Conservation (phyloP, 306 rosid genomes). For the Carpinus viminea region DNA sequence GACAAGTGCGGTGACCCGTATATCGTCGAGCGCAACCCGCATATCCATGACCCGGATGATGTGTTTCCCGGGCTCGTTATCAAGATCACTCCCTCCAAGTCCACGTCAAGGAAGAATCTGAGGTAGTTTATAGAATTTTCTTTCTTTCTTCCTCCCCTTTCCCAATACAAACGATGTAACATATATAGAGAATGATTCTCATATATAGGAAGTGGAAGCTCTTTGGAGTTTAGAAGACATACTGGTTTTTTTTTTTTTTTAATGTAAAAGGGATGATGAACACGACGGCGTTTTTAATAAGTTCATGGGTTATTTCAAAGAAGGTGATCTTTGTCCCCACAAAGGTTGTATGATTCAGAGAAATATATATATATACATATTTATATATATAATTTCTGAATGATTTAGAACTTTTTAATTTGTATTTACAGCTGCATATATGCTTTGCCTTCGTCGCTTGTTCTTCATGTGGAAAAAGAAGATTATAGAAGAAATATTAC, state of each 20-base stretch:
- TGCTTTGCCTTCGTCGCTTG: too few relatives aligned
- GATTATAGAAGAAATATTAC: too few relatives aligned
- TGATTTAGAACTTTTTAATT: not conserved
- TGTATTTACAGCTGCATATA: not conserved
- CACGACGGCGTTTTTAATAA: not conserved
- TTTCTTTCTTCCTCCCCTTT: not conserved
- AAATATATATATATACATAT: not conserved
- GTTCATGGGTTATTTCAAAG: not conserved
- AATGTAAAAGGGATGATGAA: too few relatives aligned
- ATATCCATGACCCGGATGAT: conserved; percentile 39
- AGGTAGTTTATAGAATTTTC: conserved; percentile 3
- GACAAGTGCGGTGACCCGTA: conserved; percentile 14
- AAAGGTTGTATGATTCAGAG: not conserved
- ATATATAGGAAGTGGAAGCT: not conserved
- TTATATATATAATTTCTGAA: not conserved
- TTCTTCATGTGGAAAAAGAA: too few relatives aligned
- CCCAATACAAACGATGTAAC: not conserved
- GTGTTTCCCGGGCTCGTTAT: conserved; percentile 86
- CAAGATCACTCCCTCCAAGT: conserved; percentile 45
- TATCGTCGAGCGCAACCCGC: conserved; percentile 23
- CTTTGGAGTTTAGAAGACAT: not conserved
- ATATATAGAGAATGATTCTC: not conserved
- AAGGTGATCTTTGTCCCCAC: not conserved
- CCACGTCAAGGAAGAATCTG: conserved; percentile 9
- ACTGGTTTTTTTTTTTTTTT: too few relatives aligned